These are phyloP conservation scores for Sapria himalayana DNA, from an alignment of 345 rosid genomes.

Conservation along the genomic window DNA sequence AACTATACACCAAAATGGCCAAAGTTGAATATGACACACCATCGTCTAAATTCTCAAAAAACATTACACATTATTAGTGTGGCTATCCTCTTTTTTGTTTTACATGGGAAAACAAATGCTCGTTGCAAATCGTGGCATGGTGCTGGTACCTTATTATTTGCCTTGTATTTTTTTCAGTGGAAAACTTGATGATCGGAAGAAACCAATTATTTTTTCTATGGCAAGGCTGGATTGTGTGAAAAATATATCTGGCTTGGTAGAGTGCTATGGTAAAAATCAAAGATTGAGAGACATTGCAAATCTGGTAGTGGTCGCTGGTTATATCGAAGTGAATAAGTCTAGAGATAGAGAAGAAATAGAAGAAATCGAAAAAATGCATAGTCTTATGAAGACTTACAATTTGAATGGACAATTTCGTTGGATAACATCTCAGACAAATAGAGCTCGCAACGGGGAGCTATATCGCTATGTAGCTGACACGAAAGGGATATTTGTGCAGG, in stretches of 20 bases:
- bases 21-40: no score
- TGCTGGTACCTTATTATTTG: no score
- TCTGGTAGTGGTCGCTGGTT: slow-evolving; percentile 79
- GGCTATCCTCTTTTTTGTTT: no score
- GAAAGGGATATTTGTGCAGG: slow-evolving; percentile 82
- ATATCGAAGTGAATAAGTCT: slow-evolving; percentile 57
- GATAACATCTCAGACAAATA: slow-evolving; percentile 75
- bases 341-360: slow-evolving; percentile 83
- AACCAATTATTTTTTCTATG: slow-evolving; percentile 89
- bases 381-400: slow-evolving; percentile 36
- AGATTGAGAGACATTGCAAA: slow-evolving; percentile 68
- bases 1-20: no score
- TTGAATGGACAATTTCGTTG: slow-evolving; percentile 84
- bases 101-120: no score
- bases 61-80: no score
- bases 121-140: no score
- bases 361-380: slow-evolving; percentile 86
- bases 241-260: slow-evolving; percentile 83
- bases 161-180: no score
- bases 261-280: slow-evolving; percentile 46
- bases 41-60: no score
- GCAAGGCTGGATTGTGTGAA: slow-evolving; percentile 88
- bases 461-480: slow-evolving; percentile 87
- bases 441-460: slow-evolving; percentile 89
- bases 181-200: slow-evolving; percentile 42